Conservation (phyloP, 768 basidiomycete species). For the Lactarius hengduanensis region DNA sequence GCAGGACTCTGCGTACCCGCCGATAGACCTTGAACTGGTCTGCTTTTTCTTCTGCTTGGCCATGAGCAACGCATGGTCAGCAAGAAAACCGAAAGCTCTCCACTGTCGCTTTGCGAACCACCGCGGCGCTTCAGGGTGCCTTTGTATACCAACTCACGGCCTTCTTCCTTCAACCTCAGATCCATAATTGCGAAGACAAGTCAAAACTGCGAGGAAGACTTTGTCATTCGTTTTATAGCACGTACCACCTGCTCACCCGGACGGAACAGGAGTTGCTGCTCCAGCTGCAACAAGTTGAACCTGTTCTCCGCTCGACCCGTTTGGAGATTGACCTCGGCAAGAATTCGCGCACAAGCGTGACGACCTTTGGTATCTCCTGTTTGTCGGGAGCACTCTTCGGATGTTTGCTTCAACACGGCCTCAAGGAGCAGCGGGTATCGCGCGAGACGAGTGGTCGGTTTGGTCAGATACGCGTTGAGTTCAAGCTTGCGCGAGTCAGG, state of each 20-base stretch:
- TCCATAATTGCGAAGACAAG: conserved; percentile 51
- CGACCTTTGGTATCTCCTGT: conserved; percentile 67
- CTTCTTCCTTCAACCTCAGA: conserved; percentile 81
- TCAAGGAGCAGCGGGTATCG: conserved; percentile 92
- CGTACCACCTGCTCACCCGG: conserved; percentile 88
- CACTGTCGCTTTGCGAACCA: conserved; percentile 67
- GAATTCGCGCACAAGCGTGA: conserved; percentile 72
- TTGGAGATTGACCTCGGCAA: conserved; percentile 87
- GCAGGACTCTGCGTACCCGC: conserved; percentile 54
- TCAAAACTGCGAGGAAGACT: neutral
- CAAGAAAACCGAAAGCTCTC: conserved; percentile 89
- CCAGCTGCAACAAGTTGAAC: conserved; percentile 92
- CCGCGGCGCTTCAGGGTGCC: conserved; percentile 85
- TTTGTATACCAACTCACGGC: conserved; percentile 88
- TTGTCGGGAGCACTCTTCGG: conserved; percentile 90
- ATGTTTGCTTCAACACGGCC: conserved; percentile 89
- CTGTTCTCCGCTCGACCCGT: conserved; percentile 95
- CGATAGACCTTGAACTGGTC: conserved; percentile 94
- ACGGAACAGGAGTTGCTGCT: conserved; percentile 86
- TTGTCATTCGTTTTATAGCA: conserved; percentile 18
- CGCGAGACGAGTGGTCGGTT: conserved; percentile 97
- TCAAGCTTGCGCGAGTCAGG: conserved; percentile 97
- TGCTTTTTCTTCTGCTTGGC: conserved; percentile 90
- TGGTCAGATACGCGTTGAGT: conserved; percentile 95
- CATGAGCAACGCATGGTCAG: conserved; percentile 95